phyloP scores from a whole-genome alignment of 208 protist species.

The Acanthamoeba polyphaga region DNA sequence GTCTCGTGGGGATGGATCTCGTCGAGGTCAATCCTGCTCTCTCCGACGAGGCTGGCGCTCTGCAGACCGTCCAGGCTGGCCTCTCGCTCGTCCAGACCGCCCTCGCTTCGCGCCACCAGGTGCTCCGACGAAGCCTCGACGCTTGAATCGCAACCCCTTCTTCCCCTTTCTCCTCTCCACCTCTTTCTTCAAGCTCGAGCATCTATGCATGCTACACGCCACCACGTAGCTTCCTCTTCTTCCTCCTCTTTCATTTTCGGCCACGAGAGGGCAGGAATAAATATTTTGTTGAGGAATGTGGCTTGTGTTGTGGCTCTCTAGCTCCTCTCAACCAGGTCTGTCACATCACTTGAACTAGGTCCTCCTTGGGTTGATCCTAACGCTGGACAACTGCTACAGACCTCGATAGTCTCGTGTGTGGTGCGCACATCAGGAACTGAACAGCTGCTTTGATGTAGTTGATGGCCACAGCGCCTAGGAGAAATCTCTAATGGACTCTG shows the following conservation, averaged over 20 bases:
- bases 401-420: no score
- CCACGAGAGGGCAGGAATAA: not conserved
- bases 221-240: not conserved
- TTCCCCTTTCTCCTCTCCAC: not conserved
- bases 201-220: not conserved
- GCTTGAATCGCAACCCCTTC: not conserved
- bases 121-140: conserved; percentile 46
- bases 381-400: no score
- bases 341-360: no score
- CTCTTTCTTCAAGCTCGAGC: not conserved
- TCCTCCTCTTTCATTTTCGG: not conserved
- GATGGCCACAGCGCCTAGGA: no score
- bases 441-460: no score
- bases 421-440: no score
- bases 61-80: conserved; percentile 85
- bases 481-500: no score
- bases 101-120: conserved; percentile 66
- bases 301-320: no score
- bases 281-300: not conserved
- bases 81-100: conserved; percentile 87
- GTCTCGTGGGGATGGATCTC: conserved; percentile 87
- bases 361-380: no score
- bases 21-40: conserved; percentile 91
- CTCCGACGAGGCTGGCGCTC: conserved; percentile 78
- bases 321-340: no score